A percentile compares a stretch with the other conserved stretches of the same genome.
Conservation (phyloP, 2,329 filamentous ascomycete species). For the Madurella fahalii region DNA sequence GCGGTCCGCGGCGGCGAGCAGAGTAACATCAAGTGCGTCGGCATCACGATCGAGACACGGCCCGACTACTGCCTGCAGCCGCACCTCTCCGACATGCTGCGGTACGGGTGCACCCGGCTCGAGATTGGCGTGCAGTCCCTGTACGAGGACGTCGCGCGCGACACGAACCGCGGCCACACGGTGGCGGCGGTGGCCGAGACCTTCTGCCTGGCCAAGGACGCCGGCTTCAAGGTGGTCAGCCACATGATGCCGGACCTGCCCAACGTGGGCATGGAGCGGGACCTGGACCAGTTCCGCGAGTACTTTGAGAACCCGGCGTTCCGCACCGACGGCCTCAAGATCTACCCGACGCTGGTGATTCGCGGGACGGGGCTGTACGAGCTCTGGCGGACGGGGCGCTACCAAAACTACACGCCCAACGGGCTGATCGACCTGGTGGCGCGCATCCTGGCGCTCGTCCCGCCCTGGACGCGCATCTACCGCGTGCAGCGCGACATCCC, state of each 20-base stretch:
- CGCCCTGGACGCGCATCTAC: slow-evolving; percentile 98
- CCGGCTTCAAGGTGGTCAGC: slow-evolving; percentile 96
- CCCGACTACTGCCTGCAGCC: slow-evolving; percentile 95
- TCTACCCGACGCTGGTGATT: slow-evolving; percentile 96
- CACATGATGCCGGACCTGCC: slow-evolving; percentile 99
- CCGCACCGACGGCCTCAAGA: slow-evolving; percentile 93
- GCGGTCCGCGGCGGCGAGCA: slow-evolving; percentile 91
- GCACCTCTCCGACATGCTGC: slow-evolving; percentile 92
- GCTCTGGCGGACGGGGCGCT: slow-evolving; percentile 91
- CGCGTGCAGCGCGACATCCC: slow-evolving; percentile 97
- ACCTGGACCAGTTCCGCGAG: slow-evolving; percentile 93
- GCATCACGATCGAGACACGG: slow-evolving; percentile 95
- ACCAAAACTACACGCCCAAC: slow-evolving; percentile 98
- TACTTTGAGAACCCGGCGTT: slow-evolving; percentile 98
- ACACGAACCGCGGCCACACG: slow-evolving; percentile 95
- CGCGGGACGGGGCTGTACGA: slow-evolving; percentile 95
- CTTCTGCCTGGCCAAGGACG: slow-evolving; percentile 94
- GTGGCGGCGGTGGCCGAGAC: slow-evolving; percentile 94
- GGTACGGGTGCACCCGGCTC: slow-evolving; percentile 93
- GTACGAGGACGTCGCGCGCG: slow-evolving; percentile 96
- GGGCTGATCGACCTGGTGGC: slow-evolving; percentile 93
- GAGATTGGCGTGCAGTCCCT: slow-evolving; percentile 95
- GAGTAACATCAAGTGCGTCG: slow-evolving; percentile 96
- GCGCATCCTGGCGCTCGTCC: slow-evolving; percentile 89
- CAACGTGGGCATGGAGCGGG: slow-evolving; percentile 97